A percentile compares a stretch with the other conserved stretches of the same genome.
Evolutionary conservation across 441 rosid species (phyloP).

Genomic region (Metrosideros polymorpha): DNA sequence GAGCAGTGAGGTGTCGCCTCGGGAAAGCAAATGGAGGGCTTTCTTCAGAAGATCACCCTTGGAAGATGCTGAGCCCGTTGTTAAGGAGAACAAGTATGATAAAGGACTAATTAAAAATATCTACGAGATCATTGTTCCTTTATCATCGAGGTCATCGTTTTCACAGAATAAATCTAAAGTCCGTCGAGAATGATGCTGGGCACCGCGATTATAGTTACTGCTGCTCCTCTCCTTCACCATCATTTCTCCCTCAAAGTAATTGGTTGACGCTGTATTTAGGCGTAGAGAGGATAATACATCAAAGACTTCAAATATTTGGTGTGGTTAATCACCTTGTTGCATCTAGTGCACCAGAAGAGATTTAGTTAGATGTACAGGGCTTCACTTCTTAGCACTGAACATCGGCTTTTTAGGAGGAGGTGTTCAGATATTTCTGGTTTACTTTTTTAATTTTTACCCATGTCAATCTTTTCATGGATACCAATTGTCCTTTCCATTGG

Average conservation of each 20-base stretch:
- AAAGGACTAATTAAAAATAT: conserved; percentile 52
- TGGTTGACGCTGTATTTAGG: background rate
- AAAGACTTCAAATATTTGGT: background rate
- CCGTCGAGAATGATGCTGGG: background rate
- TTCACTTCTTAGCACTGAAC: background rate
- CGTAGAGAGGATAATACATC: background rate
- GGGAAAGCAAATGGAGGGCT: conserved; percentile 41
- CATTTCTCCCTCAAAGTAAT: background rate
- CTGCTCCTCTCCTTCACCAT: background rate
- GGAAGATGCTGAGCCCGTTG: conserved; percentile 29
- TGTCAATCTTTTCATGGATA: background rate
- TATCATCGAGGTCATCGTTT: conserved; percentile 44
- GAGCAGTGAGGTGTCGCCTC: conserved; percentile 24
- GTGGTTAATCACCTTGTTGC: background rate
- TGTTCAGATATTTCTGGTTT: background rate
- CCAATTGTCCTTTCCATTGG: background rate
- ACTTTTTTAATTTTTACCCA: background rate
- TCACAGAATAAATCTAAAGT: conserved; percentile 27
- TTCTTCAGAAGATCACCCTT: conserved; percentile 49
- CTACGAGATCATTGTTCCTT: conserved; percentile 55
- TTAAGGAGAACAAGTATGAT: conserved; percentile 45
- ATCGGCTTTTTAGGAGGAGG: background rate
- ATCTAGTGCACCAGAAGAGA: background rate
- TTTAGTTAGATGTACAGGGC: background rate
- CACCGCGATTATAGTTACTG: background rate